phyloP scores from a whole-genome alignment of 2,329 filamentous ascomycete species.

The Sarocladiaceae sp. region DNA sequence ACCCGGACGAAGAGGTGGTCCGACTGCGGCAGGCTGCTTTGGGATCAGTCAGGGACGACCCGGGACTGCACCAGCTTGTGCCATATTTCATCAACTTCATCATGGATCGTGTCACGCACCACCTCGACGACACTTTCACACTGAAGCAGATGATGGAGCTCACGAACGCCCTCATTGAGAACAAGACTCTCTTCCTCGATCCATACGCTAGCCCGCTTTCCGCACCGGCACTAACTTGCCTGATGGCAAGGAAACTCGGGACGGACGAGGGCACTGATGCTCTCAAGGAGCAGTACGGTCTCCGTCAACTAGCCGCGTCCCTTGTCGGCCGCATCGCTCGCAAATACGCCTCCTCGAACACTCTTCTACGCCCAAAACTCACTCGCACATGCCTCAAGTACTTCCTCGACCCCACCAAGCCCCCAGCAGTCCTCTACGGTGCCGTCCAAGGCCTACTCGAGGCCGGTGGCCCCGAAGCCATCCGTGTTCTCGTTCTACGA shows the following conservation, averaged over 20 bases:
- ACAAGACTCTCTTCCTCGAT: conserved; percentile 67
- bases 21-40: conserved; percentile 76
- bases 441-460: conserved; percentile 74
- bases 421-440: conserved; percentile 80
- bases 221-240: conserved; percentile 83
- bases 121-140: conserved; percentile 81
- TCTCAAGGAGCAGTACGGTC: conserved; percentile 61
- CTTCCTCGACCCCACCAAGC: conserved; percentile 80
- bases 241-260: conserved; percentile 73
- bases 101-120: conserved; percentile 91
- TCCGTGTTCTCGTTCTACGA: conserved; percentile 49
- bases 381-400: conserved; percentile 90
- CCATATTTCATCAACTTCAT: conserved; percentile 97
- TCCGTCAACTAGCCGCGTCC: conserved; percentile 79
- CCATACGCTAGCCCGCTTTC: conserved; percentile 61
- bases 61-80: conserved; percentile 88
- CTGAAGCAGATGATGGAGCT: conserved; percentile 91
- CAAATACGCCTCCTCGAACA: conserved; percentile 75
- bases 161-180: conserved; percentile 75
- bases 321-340: conserved; percentile 72
- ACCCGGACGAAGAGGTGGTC: conserved; percentile 68
- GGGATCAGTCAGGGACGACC: conserved; percentile 78
- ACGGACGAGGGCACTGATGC: conserved; percentile 45
- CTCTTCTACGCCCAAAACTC: conserved; percentile 78
- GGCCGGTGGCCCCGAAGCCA: conserved; percentile 61